phyloP scores from a whole-genome alignment of 768 basidiomycete genomes.

The Leucocoprinus sp. region DNA sequence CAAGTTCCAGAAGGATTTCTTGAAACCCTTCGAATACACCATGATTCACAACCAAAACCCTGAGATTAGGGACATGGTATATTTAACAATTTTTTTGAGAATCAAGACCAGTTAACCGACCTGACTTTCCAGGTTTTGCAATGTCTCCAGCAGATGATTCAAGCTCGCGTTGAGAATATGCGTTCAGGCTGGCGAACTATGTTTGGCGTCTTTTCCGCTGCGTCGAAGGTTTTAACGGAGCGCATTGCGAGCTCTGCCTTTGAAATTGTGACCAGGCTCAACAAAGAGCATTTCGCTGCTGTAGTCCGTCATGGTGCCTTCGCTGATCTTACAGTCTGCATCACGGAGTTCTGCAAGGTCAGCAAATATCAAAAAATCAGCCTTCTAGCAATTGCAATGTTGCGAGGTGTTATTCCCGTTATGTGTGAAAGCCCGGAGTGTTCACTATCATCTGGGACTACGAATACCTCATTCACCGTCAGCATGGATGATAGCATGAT shows the following conservation, averaged over 20 bases:
- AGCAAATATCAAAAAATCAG: constrained; percentile 99
- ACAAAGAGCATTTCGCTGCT: constrained; percentile 83
- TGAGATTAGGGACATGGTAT: constrained; percentile 92
- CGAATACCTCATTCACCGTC: constrained; percentile 15
- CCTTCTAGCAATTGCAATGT: constrained; percentile 92
- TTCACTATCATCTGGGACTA: constrained; percentile 17
- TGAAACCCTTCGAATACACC: constrained; percentile 96
- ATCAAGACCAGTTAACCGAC: neutral
- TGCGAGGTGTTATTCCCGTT: constrained; percentile 84
- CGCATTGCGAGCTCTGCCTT: constrained; percentile 90
- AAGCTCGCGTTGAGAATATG: constrained; percentile 89
- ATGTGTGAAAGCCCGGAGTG: constrained; percentile 83
- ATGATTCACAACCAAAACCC: constrained; percentile 96
- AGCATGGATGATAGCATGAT: constrained; percentile 79
- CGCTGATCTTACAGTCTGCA: constrained; percentile 92
- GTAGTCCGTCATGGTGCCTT: constrained; percentile 93
- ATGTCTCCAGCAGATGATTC: constrained; percentile 98
- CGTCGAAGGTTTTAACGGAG: constrained; percentile 82
- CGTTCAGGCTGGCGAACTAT: constrained; percentile 99
- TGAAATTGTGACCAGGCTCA: constrained; percentile 88
- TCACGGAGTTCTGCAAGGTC: constrained; percentile 99
- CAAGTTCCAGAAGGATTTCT: constrained; percentile 98
- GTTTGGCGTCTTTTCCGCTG: constrained; percentile 97
- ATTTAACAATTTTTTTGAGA: neutral
- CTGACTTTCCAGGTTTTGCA: constrained; percentile 64